Percentiles rank a stretch among this genome's conserved stretches.
Conservation (phyloP, 2,329 filamentous ascomycete species). For the Camillea tinctor region DNA sequence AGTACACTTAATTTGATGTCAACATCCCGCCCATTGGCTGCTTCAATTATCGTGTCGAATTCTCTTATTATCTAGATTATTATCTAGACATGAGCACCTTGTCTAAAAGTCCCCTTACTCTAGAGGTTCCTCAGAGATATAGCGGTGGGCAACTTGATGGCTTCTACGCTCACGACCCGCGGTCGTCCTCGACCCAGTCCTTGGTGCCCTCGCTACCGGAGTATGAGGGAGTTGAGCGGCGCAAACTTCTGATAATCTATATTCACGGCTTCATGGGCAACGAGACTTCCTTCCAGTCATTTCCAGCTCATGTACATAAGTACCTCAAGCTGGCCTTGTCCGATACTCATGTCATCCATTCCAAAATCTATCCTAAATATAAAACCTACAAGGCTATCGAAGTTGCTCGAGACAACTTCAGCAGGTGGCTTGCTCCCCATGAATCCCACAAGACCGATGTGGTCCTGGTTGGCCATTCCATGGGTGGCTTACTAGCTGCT, state of each 20-base stretch:
- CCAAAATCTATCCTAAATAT: constrained; percentile 81
- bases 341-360: constrained; percentile 77
- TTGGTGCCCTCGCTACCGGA: constrained; percentile 30
- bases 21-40: not conserved
- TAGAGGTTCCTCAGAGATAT: constrained; percentile 7
- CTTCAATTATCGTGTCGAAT: not conserved
- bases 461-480: constrained; percentile 81
- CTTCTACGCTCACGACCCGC: constrained; percentile 38
- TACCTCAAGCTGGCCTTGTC: constrained; percentile 64
- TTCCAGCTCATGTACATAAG: constrained; percentile 83
- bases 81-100: not conserved
- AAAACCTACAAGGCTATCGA: constrained; percentile 71
- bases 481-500: constrained; percentile 81
- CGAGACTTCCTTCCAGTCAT: constrained; percentile 82
- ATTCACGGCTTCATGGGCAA: constrained; percentile 91
- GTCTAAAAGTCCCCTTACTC: not conserved
- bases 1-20: too few species aligned
- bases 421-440: constrained; percentile 76
- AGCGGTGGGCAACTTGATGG: constrained; percentile 1
- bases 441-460: constrained; percentile 73
- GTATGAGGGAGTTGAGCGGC: constrained; percentile 36
- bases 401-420: constrained; percentile 79
- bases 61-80: too few species aligned
- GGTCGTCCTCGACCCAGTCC: constrained; percentile 47
- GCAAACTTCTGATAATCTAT: constrained; percentile 73